Evolutionary conservation across 192 early-diverging fungal species (phyloP), one percentile per base, ranked within the genome.

Genomic region (Podila minutissima): DNA sequence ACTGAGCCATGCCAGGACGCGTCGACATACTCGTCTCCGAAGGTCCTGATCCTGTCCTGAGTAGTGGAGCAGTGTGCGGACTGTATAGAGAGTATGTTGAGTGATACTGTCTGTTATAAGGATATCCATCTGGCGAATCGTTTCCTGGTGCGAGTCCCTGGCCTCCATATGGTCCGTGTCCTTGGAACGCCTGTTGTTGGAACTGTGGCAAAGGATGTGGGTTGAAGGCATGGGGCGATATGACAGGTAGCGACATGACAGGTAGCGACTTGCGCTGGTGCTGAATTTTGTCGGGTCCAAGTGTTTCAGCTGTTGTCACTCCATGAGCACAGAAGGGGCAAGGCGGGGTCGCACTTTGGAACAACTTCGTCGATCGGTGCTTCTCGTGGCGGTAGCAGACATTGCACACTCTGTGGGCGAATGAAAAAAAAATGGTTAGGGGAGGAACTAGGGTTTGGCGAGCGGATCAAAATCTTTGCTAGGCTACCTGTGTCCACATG

Each of bases 401-500:
- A n/a, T 73, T 60, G 63, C 77, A 81, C 5, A 81, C 26, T 28
- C 77, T 79, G 59, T 19, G 13, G 66, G 62, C 1, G 58, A 63
- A 0, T 12, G 17, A 49, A 12, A 33, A 4, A 15, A 24, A 61
- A 61, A 53, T 17, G n/a, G 26, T 48, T 26, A 38, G 37, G 2
- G 8, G 24, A 62, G 3, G 11, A 31, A 33, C 0, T 31, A 1
- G 17, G 6, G 4, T 12, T 15, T 61, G 59, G 10, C 6, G 59
- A 37, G 35, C 35, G 59, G 59, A 32, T 61, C 31, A 32, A 31
- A 26, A 26, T 31, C 22, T 61, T 20, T 19, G 31, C 26, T 0
- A 24, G 17, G 31, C 22, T 72, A 81, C 77, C 70, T 81, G 33
- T 81, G 77, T 17, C 71, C 77, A 61, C 77, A 81, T 38, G 46